Conservation (phyloP, 139 green algal genomes). For the Chlorella ohadii region DNA sequence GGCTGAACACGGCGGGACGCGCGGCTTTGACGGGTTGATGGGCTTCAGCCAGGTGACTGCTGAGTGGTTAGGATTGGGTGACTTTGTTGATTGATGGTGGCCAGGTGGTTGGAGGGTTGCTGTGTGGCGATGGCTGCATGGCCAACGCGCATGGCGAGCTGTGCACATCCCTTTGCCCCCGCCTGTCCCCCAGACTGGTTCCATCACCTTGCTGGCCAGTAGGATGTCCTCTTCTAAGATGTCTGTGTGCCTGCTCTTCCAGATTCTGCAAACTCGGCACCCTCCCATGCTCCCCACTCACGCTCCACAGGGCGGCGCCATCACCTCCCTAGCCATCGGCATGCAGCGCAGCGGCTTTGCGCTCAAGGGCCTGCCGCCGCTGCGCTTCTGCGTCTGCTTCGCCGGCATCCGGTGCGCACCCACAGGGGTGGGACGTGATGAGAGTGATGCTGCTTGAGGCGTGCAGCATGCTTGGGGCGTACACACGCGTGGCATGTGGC, state of each 20-base stretch:
- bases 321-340: constrained; percentile 41
- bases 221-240: too few species aligned
- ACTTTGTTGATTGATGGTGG: too few species aligned
- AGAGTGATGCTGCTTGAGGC: neutral
- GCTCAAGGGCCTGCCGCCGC: constrained; percentile 35
- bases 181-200: neutral
- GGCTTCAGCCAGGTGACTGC: constrained; percentile 58
- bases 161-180: neutral
- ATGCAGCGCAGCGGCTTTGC: constrained; percentile 42
- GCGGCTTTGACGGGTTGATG: constrained; percentile 70
- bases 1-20: neutral
- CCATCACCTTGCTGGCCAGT: too few species aligned
- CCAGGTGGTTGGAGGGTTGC: neutral
- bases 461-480: neutral
- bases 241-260: too few species aligned
- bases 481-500: too few species aligned
- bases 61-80: too few species aligned
- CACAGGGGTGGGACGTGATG: too few species aligned
- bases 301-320: constrained; percentile 42
- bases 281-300: too few species aligned
- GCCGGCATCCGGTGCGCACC: constrained; percentile 49
- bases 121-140: neutral
- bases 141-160: too few species aligned
- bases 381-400: constrained; percentile 65
- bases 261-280: too few species aligned